Evolutionary conservation across 257 asterid genomes (phyloP), one percentile per base, ranked within the genome.

Genomic region (Echium plantagineum): DNA sequence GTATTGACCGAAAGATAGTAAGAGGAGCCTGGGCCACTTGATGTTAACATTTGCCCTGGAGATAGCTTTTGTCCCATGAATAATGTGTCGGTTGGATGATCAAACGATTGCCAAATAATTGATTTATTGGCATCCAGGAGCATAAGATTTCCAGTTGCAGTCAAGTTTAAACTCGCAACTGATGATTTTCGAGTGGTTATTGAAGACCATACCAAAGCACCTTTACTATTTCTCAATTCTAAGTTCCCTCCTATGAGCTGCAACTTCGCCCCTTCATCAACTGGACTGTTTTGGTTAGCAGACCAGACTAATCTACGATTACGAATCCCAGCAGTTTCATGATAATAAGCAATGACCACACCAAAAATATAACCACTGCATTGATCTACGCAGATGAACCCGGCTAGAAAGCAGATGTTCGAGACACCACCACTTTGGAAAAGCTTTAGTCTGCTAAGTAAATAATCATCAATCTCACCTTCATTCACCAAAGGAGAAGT

Each of bases 301-400:
- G 81, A 76, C 88, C 85, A 78, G 9, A 78, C 81, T 18, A 79
- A 77, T 52, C 71, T 80, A 0, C 79, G 83, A 68, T 35, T 35
- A 6, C 46, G 12, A 35, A 35, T 35, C 2, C 46, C 46, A 35
- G 10, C 46, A 35, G 46, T 35, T 35, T 35, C 12, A 35, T 35
- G 46, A 35, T 35, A 35, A 8, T 35, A 35, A 35, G 46, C 46
- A 6, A 35, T 35, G 9, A 35, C 46, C 13, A 35, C 46, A 35
- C 0, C 10, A 35, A 35, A 35, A 35, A 35, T 13, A 35, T 35
- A 35, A 35, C 46, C 46, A 7, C 46, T 35, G 46, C 46, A 35
- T 35, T 35, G 10, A 2, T 5, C 46, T 35, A 35, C 46, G 2
- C 46, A 35, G 9, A 35, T 35, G 13, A 35, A 35, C 2, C 46